Evolutionary conservation across 495 filamentous ascomycete species (phyloP).

Genomic region (Glonium stellatum): DNA sequence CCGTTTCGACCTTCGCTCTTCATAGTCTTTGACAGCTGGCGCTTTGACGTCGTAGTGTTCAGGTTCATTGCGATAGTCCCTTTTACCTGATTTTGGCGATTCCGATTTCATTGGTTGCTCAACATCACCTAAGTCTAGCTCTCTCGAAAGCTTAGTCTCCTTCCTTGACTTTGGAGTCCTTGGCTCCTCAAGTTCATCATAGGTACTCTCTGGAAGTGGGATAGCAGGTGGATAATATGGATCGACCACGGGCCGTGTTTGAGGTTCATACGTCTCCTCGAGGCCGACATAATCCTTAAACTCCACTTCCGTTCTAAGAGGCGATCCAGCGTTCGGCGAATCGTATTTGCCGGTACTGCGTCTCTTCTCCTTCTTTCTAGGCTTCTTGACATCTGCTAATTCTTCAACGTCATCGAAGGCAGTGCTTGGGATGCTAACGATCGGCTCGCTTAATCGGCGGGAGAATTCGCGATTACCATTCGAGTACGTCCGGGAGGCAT

Average conservation of each 20-base stretch:
- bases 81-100: background rate
- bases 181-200: conserved; percentile 1
- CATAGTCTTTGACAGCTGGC: background rate
- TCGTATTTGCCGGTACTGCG: conserved; percentile 28
- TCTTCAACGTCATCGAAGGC: conserved; percentile 27
- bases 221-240: background rate
- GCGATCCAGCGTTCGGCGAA: conserved; percentile 29
- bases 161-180: background rate
- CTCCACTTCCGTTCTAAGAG: conserved; percentile 31
- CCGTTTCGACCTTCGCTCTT: conserved; percentile 5
- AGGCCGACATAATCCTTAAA: conserved; percentile 26
- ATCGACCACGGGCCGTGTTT: background rate
- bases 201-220: background rate
- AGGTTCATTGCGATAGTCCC: background rate
- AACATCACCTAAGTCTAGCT: background rate
- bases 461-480: conserved; percentile 9
- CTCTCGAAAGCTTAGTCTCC: background rate
- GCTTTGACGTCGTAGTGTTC: background rate
- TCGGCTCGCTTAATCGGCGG: background rate
- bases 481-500: background rate
- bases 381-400: conserved; percentile 25
- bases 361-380: conserved; percentile 32
- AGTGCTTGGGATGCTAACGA: conserved; percentile 19
- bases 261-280: background rate
- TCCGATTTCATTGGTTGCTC: background rate